Percentiles rank a stretch among this genome's conserved stretches.
Evolutionary conservation across 2,329 filamentous ascomycete species (phyloP).

Genomic region (Xylaria sp.): DNA sequence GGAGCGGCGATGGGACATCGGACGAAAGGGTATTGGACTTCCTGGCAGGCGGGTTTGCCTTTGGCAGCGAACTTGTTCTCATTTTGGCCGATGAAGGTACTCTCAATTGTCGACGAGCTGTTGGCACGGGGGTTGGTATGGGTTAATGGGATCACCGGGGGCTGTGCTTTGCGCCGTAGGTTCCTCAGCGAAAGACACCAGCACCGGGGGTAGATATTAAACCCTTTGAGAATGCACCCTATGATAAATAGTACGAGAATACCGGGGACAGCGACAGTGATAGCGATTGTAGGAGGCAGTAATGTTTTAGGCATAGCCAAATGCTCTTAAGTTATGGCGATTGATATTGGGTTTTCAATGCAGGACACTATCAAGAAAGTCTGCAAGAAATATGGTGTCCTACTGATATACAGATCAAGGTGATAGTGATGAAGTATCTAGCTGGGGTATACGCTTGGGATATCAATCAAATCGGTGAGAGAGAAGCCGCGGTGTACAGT

Average conservation of each 20-base stretch:
- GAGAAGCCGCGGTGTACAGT: slow-evolving; percentile 12
- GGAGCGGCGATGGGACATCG: slow-evolving; percentile 46
- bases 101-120: slow-evolving; percentile 44
- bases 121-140: slow-evolving; percentile 9
- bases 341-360: slow-evolving; percentile 35
- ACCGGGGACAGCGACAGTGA: slow-evolving; percentile 48
- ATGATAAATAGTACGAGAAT: slow-evolving; percentile 53
- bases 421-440: background rate
- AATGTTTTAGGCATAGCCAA: slow-evolving; percentile 43
- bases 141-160: slow-evolving; percentile 3
- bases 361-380: slow-evolving; percentile 37
- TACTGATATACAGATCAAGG: slow-evolving; percentile 1
- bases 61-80: slow-evolving; percentile 24
- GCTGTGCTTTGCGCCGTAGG: slow-evolving; percentile 4
- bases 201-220: slow-evolving; percentile 37
- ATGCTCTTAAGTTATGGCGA: slow-evolving; percentile 35
- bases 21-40: slow-evolving; percentile 26
- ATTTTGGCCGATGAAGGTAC: slow-evolving; percentile 44
- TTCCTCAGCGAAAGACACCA: background rate
- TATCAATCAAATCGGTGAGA: slow-evolving; percentile 1
- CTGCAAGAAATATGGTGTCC: slow-evolving; percentile 36
- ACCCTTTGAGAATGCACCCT: slow-evolving; percentile 46
- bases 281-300: slow-evolving; percentile 43
- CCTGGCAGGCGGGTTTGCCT: slow-evolving; percentile 32
- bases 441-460: slow-evolving; percentile 28